Conservation (phyloP, 495 filamentous ascomycete species). For the Pyronema omphalodes region DNA sequence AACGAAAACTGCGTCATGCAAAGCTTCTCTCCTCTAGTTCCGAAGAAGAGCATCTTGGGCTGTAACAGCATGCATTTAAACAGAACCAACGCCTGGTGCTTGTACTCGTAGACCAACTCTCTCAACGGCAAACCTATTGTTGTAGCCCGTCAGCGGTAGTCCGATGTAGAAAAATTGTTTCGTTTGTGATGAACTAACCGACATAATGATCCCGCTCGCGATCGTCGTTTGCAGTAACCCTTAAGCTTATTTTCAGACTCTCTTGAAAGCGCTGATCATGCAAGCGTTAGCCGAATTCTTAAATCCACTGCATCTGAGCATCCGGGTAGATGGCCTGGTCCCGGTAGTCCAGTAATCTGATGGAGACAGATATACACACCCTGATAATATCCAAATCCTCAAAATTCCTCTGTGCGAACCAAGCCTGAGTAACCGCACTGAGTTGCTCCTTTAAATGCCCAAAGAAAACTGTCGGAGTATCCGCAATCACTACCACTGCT, state of each 20-base stretch:
- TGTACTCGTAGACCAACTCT: conserved; percentile 84
- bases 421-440: conserved; percentile 78
- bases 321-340: no score
- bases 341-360: conserved; percentile 8
- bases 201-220: conserved; percentile 70
- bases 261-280: conserved; percentile 65
- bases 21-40: conserved; percentile 75
- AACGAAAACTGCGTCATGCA: conserved; percentile 98
- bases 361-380: conserved; percentile 24
- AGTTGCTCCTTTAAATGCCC: conserved; percentile 35
- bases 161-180: no score
- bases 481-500: conserved; percentile 90
- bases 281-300: neutral
- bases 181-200: conserved; percentile 31
- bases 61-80: conserved; percentile 87
- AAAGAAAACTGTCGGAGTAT: conserved; percentile 44
- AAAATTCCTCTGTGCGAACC: conserved; percentile 87
- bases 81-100: conserved; percentile 78
- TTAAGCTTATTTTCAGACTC: conserved; percentile 49
- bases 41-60: conserved; percentile 99
- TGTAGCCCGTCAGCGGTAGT: no score
- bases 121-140: conserved; percentile 58
- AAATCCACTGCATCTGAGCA: no score
- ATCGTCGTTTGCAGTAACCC: conserved; percentile 36
- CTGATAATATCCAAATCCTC: conserved; percentile 53